Evolutionary conservation across 2,329 filamentous ascomycete genomes (phyloP), one percentile per base, ranked within the genome.

Genomic region (Aureobasidium namibiae): DNA sequence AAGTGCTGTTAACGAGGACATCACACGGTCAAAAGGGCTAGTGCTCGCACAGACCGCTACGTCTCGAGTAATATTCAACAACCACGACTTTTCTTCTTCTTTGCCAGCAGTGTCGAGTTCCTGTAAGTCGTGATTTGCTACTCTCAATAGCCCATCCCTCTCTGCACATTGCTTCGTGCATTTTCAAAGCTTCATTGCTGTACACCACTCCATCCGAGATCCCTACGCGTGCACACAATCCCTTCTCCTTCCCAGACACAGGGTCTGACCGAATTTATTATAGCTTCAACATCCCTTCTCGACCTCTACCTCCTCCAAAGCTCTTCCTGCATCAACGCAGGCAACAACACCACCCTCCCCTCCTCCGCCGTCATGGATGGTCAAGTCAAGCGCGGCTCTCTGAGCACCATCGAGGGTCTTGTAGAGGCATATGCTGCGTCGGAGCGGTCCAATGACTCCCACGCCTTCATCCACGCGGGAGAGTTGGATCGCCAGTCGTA

Each of bases 241-340:
- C 31, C 31, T 9, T 16, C 13, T 1, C 11, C 10, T 6, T 23
- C 7, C 14, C 14, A 7, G 5, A 24, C 31, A 31, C 14, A n/a
- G 48, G 29, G 48, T 18, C 34, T 18, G 14, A 26, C 33, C 34
- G 16, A 50, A 21, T 26, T 13, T 38, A 26, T n/a, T 1, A 18
- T 13, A 50, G 48, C 48, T 3, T 50, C 48, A 13, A 56, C 38
- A 14, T 56, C 52, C 8, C 38, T 56, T 38, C 38, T 56, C 38
- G 52, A 42, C 38, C 52, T 56, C 38, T 56, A 56, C 8, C 52
- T 56, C 52, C 38, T 56, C 0, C 10, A 44, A 42, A 23, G 34
- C 41, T 56, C 52, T 24, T 56, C 52, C 39, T 56, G 52, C 38
- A 18, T 44, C 52, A 33, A 56, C 52, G 52, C 38, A 56, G 39